Evolutionary conservation across 495 filamentous ascomycete species (phyloP).

Genomic region (Delitschia confertaspora): DNA sequence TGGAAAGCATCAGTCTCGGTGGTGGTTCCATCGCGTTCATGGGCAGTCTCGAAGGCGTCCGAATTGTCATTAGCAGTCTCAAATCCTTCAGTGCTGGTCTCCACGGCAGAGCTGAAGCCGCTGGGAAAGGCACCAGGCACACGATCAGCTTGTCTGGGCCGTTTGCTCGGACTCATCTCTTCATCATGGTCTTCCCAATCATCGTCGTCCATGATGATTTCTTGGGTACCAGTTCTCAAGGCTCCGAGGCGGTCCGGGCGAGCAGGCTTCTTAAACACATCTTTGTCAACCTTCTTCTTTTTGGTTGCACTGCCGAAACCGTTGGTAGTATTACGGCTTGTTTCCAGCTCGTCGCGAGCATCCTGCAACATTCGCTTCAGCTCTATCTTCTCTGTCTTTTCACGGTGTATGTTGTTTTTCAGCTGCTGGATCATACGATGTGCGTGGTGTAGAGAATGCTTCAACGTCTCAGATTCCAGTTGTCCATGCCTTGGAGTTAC

Average conservation of each 20-base stretch:
- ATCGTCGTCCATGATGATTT: constrained; percentile 61
- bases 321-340: constrained; percentile 50
- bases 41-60: constrained; percentile 79
- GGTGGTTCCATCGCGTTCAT: constrained; percentile 58
- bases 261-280: constrained; percentile 65
- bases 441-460: constrained; percentile 86
- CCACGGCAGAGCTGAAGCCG: constrained; percentile 33
- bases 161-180: constrained; percentile 39
- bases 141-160: constrained; percentile 16
- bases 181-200: constrained; percentile 85
- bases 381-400: constrained; percentile 97
- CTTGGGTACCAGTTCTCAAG: constrained; percentile 62
- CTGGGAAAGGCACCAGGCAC: constrained; percentile 35
- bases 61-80: constrained; percentile 80
- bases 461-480: constrained; percentile 87
- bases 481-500: constrained; percentile 79
- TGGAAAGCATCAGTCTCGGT: constrained; percentile 92
- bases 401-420: constrained; percentile 86
- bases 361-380: constrained; percentile 93
- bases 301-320: constrained; percentile 46
- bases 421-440: constrained; percentile 93
- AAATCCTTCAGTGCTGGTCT: constrained; percentile 52
- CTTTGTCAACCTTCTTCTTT: constrained; percentile 56
- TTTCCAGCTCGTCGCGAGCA: constrained; percentile 84
- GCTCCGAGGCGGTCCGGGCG: constrained; percentile 68